Conservation (phyloP, 192 early-diverging fungal species). For the Mycoemilia scoparia region DNA sequence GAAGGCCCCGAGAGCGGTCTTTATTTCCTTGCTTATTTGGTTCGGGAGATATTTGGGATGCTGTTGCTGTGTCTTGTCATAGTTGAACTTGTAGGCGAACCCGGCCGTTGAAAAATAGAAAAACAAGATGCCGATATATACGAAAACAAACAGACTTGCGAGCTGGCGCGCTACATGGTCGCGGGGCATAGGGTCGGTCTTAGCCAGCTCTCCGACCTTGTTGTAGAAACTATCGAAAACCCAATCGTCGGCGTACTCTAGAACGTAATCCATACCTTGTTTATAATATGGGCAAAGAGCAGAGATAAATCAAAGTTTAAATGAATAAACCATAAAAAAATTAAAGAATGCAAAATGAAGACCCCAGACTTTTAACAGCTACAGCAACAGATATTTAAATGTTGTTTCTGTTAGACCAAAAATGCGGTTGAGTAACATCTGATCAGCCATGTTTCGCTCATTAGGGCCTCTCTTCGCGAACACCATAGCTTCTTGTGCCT, state of each 20-base stretch:
- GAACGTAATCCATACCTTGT: constrained; percentile 58
- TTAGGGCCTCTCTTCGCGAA: no score
- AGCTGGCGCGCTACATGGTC: constrained; percentile 54
- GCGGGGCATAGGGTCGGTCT: constrained; percentile 24
- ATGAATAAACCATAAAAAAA: no score
- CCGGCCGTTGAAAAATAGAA: constrained; percentile 68
- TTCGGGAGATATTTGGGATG: constrained; percentile 87
- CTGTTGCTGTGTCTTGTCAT: constrained; percentile 74
- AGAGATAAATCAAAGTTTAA: no score
- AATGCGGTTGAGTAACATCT: no score
- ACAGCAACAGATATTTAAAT: no score
- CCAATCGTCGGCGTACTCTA: constrained; percentile 42
- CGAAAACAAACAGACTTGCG: constrained; percentile 49
- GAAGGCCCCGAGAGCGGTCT: constrained; percentile 54
- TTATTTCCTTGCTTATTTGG: constrained; percentile 78
- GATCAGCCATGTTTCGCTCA: no score
- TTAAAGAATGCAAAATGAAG: no score
- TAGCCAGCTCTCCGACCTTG: constrained; percentile 25
- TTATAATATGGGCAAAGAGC: no score
- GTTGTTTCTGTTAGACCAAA: no score
- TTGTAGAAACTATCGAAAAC: constrained; percentile 43
- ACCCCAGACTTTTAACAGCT: no score
- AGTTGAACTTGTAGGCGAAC: constrained; percentile 68
- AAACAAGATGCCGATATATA: constrained; percentile 48
- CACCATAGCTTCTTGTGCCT: no score